Conservation (phyloP, 2,329 filamentous ascomycete species). For the Fusarium pseudocircinatum region DNA sequence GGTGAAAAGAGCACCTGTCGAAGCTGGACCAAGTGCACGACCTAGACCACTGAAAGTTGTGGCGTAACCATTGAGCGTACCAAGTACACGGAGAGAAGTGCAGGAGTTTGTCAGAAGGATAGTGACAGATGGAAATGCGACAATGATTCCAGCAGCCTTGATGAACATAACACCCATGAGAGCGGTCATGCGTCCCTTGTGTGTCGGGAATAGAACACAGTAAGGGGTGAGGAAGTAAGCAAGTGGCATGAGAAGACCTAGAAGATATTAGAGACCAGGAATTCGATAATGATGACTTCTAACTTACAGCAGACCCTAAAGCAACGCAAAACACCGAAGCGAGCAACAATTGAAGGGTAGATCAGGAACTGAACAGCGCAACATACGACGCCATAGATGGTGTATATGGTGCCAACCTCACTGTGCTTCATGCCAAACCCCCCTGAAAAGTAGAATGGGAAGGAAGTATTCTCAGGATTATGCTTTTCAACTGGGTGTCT, state of each 20-base stretch:
- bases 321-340: conserved; percentile 78
- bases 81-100: conserved; percentile 75
- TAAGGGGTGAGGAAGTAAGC: conserved; percentile 87
- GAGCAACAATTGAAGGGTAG: conserved; percentile 79
- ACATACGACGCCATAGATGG: conserved; percentile 80
- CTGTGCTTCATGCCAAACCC: conserved; percentile 80
- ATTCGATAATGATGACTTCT: accelerated
- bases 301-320: conserved; percentile 69
- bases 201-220: conserved; percentile 69
- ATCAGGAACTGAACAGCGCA: conserved; percentile 86
- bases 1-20: conserved; percentile 77
- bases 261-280: not conserved
- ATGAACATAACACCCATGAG: conserved; percentile 75
- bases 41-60: conserved; percentile 85
- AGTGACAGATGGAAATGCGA: conserved; percentile 88
- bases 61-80: conserved; percentile 90
- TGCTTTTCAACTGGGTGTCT: conserved; percentile 73
- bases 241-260: conserved; percentile 74
- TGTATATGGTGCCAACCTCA: conserved; percentile 86
- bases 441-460: conserved; percentile 84
- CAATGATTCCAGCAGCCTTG: conserved; percentile 80
- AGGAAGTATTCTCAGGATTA: conserved; percentile 65
- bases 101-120: conserved; percentile 93
- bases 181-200: conserved; percentile 62
- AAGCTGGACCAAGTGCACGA: conserved; percentile 79